Percentiles rank a stretch among this genome's conserved stretches.
Evolutionary conservation across 2,329 filamentous ascomycete species (phyloP).

Genomic region (Xylariaceae sp.): DNA sequence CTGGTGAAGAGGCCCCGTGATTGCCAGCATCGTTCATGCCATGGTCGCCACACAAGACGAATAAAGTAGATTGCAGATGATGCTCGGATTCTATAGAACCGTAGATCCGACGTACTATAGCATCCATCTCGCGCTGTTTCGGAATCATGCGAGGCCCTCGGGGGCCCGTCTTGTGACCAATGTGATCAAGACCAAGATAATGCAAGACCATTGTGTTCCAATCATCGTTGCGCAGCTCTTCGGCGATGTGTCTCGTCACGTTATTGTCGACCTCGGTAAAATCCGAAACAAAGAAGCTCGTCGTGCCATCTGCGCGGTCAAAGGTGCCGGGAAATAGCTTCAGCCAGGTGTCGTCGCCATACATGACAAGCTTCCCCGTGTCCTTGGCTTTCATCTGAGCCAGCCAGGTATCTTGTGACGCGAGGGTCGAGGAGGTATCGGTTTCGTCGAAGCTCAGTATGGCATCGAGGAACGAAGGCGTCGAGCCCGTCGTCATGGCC

Average conservation of each 20-base stretch:
- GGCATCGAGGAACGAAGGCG: constrained; percentile 95
- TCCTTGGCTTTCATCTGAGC: constrained; percentile 77
- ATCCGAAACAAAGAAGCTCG: constrained; percentile 97
- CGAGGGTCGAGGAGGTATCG: constrained; percentile 82
- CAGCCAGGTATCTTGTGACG: constrained; percentile 90
- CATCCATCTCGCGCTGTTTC: constrained; percentile 93
- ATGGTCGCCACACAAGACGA: constrained; percentile 88
- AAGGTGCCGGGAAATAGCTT: constrained; percentile 92
- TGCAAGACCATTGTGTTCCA: constrained; percentile 95
- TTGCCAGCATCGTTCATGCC: constrained; percentile 99
- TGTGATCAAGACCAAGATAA: constrained; percentile 93
- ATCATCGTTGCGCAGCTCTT: constrained; percentile 69
- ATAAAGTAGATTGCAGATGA: constrained; percentile 71
- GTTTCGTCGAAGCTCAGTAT: constrained; percentile 95
- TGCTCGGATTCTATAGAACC: constrained; percentile 62
- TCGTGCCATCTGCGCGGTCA: constrained; percentile 81
- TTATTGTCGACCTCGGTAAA: constrained; percentile 98
- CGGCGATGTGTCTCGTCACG: constrained; percentile 81
- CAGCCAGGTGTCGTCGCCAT: constrained; percentile 96
- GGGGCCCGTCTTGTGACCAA: constrained; percentile 93
- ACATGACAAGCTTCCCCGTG: constrained; percentile 79
- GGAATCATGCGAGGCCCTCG: constrained; percentile 83
- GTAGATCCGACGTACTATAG: constrained; percentile 71
- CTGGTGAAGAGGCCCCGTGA: constrained; percentile 87
- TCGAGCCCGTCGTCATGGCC: constrained; percentile 93